Conservation (phyloP, 331 rosid genomes). For the Saraca asoca region DNA sequence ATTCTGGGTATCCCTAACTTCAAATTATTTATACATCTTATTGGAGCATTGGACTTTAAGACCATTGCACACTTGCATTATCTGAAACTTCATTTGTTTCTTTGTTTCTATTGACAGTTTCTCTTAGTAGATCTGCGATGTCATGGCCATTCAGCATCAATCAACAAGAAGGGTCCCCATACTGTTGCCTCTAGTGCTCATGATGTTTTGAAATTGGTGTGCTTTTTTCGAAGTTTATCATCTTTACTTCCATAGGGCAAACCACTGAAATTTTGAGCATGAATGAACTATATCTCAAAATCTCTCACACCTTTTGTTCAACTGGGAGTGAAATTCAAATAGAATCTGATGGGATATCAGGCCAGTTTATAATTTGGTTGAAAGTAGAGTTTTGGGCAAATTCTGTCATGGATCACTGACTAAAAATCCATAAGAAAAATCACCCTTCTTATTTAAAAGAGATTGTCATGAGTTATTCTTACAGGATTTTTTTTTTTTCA, state of each 20-base stretch:
- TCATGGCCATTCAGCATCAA: slow-evolving; percentile 85
- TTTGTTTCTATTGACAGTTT: slow-evolving; percentile 54
- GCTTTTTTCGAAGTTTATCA: slow-evolving; percentile 26
- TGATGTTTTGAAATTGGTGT: slow-evolving; percentile 86
- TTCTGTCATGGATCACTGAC: background rate
- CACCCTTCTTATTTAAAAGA: background rate
- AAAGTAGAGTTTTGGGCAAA: background rate
- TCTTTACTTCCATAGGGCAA: background rate
- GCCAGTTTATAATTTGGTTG: background rate
- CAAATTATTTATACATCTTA: background rate
- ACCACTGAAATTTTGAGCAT: background rate
- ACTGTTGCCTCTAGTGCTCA: slow-evolving; percentile 81
- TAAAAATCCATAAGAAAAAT: background rate
- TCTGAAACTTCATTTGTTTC: slow-evolving; percentile 29
- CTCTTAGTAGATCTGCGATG: slow-evolving; percentile 88
- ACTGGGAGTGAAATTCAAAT: background rate
- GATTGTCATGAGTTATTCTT: no score
- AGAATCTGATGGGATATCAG: background rate
- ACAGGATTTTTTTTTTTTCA: no score
- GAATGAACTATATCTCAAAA: background rate
- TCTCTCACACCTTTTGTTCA: background rate
- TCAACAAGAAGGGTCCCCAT: slow-evolving; percentile 68
- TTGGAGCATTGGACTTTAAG: slow-evolving; percentile 5
- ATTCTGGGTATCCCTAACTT: slow-evolving; percentile 11
- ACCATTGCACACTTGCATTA: slow-evolving; percentile 24